Conservation (phyloP, 2,329 filamentous ascomycete species). For the Purpureocillium takamizusanense region DNA sequence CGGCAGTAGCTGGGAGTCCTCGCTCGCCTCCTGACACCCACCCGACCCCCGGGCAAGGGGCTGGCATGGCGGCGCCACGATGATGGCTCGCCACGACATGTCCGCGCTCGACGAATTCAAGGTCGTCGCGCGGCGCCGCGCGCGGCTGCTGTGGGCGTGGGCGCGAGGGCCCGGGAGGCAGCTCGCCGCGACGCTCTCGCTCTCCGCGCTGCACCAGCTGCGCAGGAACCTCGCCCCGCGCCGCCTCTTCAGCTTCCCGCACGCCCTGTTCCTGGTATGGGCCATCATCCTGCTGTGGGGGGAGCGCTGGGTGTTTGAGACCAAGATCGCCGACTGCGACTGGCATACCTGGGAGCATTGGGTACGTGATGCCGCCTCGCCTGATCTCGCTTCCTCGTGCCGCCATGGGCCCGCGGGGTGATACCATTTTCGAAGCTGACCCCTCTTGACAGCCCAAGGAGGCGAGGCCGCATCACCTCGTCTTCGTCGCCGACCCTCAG, state of each 20-base stretch:
- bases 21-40: background rate
- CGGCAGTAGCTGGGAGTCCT: background rate
- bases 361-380: slow-evolving; percentile 43
- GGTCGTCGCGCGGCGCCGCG: slow-evolving; percentile 12
- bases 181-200: slow-evolving; percentile 20
- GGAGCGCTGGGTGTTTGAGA: slow-evolving; percentile 69
- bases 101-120: slow-evolving; percentile 14
- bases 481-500: slow-evolving; percentile 84
- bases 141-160: slow-evolving; percentile 29
- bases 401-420: too few species aligned
- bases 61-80: slow-evolving; percentile 1
- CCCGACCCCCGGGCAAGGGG: too few species aligned
- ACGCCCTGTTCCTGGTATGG: slow-evolving; percentile 66
- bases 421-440: slow-evolving; percentile 2
- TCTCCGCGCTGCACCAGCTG: slow-evolving; percentile 17
- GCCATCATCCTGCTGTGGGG: slow-evolving; percentile 72
- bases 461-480: slow-evolving; percentile 72
- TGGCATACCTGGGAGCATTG: slow-evolving; percentile 92
- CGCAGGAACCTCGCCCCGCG: slow-evolving; percentile 36
- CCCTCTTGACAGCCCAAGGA: slow-evolving; percentile 52
- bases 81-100: slow-evolving; percentile 9
- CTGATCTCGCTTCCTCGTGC: too few species aligned
- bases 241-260: slow-evolving; percentile 53
- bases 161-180: slow-evolving; percentile 30
- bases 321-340: slow-evolving; percentile 60